Percentiles rank a stretch among this genome's conserved stretches.
Evolutionary conservation across 768 basidiomycete species (phyloP).

Genomic region (Russula foetens): DNA sequence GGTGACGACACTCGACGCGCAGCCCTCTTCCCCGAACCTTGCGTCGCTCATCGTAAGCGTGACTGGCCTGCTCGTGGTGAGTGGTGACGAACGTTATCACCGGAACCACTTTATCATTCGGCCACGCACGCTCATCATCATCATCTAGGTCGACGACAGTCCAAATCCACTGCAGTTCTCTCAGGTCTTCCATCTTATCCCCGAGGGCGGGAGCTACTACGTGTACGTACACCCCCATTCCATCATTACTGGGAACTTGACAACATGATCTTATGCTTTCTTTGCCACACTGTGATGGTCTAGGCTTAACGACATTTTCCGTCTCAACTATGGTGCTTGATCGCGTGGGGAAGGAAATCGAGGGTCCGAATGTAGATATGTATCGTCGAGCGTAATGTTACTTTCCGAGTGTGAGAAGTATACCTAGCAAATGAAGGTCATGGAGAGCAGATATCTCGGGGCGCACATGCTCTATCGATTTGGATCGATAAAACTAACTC

Average conservation of each 20-base stretch:
- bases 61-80: constrained; percentile 74
- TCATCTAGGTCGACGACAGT: constrained; percentile 67
- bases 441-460: too few relatives aligned
- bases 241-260: neutral
- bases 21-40: constrained; percentile 59
- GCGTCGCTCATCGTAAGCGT: constrained; percentile 73
- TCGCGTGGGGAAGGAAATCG: neutral
- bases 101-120: neutral
- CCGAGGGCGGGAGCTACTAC: constrained; percentile 67
- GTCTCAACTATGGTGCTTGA: constrained; percentile 63
- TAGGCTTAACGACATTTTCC: constrained; percentile 88
- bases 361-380: constrained; percentile 4
- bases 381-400: neutral
- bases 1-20: constrained; percentile 77
- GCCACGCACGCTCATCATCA: neutral
- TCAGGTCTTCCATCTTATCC: constrained; percentile 88
- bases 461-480: too few relatives aligned
- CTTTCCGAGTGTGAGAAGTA: neutral
- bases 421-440: constrained; percentile 1
- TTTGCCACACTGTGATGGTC: neutral
- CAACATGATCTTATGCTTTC: neutral
- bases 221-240: constrained; percentile 49
- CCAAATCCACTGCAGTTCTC: constrained; percentile 79
- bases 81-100: constrained; percentile 21
- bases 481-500: neutral